Conservation (phyloP, 257 asterid species). For the Solanum tarijense region DNA sequence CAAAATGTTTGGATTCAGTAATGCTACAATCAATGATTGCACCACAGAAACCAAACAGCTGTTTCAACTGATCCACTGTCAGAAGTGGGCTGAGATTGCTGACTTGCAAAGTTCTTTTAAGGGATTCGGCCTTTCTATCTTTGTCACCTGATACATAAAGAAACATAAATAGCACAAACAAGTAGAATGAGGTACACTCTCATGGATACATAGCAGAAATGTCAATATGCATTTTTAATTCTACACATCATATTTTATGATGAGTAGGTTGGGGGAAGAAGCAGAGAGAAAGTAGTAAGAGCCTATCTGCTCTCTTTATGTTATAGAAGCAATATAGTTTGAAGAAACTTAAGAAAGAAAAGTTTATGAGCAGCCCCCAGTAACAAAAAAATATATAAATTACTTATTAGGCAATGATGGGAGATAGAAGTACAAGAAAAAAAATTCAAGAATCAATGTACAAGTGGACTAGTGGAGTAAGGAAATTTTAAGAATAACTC, state of each 20-base stretch:
- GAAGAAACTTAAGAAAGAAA: neutral
- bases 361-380: neutral
- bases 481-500: neutral
- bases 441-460: neutral
- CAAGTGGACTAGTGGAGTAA: neutral
- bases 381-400: neutral
- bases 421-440: neutral
- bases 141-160: conserved; percentile 25
- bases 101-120: conserved; percentile 74
- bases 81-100: conserved; percentile 92
- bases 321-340: neutral
- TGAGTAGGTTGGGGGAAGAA: neutral
- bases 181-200: neutral
- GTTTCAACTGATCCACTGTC: conserved; percentile 89
- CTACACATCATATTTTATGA: neutral
- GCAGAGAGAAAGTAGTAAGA: neutral
- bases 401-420: neutral
- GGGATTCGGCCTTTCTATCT: conserved; percentile 51
- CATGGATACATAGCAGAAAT: neutral
- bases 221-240: neutral
- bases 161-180: neutral
- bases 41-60: conserved; percentile 84
- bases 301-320: neutral
- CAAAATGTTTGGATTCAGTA: conserved; percentile 91
- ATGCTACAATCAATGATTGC: conserved; percentile 70